Evolutionary conservation across 2,329 filamentous ascomycete species (phyloP).

Genomic region (Curvularia lunata): DNA sequence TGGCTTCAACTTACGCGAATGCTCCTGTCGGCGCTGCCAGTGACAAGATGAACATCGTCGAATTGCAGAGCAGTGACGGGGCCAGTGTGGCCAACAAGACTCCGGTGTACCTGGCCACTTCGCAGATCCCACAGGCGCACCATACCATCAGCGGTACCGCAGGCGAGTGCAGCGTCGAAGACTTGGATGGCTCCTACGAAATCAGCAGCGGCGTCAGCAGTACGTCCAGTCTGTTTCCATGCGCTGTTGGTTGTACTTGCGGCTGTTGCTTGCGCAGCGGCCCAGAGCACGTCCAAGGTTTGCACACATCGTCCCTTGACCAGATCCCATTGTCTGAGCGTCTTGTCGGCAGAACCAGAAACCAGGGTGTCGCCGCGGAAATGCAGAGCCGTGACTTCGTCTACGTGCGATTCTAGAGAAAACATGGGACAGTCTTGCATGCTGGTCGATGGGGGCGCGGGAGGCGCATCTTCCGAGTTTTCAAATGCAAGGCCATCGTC

Average conservation of each 20-base stretch:
- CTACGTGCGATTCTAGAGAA: conserved; percentile 86
- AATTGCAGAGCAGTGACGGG: conserved; percentile 95
- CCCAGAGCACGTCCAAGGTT: conserved; percentile 97
- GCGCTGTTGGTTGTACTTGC: conserved; percentile 63
- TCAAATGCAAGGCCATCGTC: conserved; percentile 72
- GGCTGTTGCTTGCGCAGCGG: conserved; percentile 80
- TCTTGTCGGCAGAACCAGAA: conserved; percentile 97
- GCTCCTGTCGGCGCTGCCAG: conserved; percentile 88
- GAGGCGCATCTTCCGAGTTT: conserved; percentile 73
- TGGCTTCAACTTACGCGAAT: conserved; percentile 75
- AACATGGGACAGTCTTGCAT: conserved; percentile 91
- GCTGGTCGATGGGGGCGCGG: conserved; percentile 71
- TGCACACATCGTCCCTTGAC: conserved; percentile 97
- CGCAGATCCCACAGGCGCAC: conserved; percentile 95
- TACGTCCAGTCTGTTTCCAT: conserved; percentile 76
- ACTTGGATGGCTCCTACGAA: conserved; percentile 96
- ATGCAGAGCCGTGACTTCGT: conserved; percentile 91
- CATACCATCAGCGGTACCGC: conserved; percentile 97
- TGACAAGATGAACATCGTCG: conserved; percentile 93
- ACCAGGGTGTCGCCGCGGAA: conserved; percentile 89
- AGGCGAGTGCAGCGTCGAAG: conserved; percentile 93
- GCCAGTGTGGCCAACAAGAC: conserved; percentile 92
- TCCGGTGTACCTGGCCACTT: conserved; percentile 95
- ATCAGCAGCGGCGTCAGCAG: conserved; percentile 73
- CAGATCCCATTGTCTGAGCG: conserved; percentile 94